These are phyloP conservation scores for Zymoseptoria passerinii DNA, from an alignment of 2,329 filamentous ascomycete genomes.

Conservation along the genomic window DNA sequence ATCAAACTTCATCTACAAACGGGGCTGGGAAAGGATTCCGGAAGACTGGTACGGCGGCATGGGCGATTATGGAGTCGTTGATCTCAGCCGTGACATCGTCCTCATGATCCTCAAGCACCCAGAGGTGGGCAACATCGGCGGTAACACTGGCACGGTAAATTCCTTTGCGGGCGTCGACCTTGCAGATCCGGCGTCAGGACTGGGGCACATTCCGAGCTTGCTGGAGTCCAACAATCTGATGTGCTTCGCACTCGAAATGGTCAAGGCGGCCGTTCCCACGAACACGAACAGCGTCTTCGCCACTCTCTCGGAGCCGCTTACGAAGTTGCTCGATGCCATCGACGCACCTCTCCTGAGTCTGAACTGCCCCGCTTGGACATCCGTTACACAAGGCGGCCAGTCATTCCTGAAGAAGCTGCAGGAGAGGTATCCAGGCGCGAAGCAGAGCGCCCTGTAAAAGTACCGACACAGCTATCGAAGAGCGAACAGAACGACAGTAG, in stretches of 20 bases:
- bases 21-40: conserved; percentile 12
- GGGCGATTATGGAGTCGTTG: conserved; percentile 4
- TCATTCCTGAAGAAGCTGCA: conserved; percentile 5
- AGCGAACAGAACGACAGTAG: neutral
- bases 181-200: conserved; percentile 29
- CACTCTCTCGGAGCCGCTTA: conserved; percentile 7
- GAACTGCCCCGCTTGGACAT: conserved; percentile 7
- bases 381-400: conserved; percentile 7
- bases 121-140: conserved; percentile 9
- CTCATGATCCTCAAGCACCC: conserved; percentile 10
- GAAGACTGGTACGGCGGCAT: conserved; percentile 18
- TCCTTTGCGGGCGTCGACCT: conserved; percentile 17
- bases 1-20: conserved; percentile 6
- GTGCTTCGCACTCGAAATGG: conserved; percentile 12
- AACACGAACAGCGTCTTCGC: conserved; percentile 22
- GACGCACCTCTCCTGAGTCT: conserved; percentile 7
- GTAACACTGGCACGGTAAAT: conserved; percentile 17
- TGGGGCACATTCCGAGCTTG: conserved; percentile 31
- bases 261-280: conserved; percentile 28
- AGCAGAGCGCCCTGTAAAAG: neutral
- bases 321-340: conserved; percentile 4
- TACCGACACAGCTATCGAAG: neutral
- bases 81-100: conserved; percentile 8
- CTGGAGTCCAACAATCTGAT: conserved; percentile 6
- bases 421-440: conserved; percentile 9